Percentiles rank a stretch among this genome's conserved stretches.
Conservation (phyloP, 306 rosid genomes). For the Hippophae tibetana region DNA sequence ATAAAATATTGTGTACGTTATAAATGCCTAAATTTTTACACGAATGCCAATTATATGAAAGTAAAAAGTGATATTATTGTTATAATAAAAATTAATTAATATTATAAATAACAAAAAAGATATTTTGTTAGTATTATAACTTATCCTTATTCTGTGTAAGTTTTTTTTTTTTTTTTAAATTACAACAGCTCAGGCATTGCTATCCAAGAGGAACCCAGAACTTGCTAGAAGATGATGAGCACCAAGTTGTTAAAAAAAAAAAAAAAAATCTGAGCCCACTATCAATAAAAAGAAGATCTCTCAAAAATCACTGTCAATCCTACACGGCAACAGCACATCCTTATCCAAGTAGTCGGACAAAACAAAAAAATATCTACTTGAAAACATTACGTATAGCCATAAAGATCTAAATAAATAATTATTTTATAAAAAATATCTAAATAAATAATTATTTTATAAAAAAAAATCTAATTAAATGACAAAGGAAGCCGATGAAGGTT, state of each 20-base stretch:
- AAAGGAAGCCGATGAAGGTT: background rate
- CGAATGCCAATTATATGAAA: too few relatives aligned
- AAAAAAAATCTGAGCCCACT: constrained; percentile 13
- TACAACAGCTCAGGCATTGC: constrained; percentile 8
- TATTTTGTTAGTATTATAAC: too few relatives aligned
- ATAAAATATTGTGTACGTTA: too few relatives aligned
- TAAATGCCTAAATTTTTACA: too few relatives aligned
- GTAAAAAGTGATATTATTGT: too few relatives aligned
- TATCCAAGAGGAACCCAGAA: constrained; percentile 20
- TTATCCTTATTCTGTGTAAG: too few relatives aligned
- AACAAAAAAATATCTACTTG: constrained; percentile 6
- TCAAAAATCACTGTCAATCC: constrained; percentile 24
- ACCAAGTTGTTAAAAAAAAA: background rate
- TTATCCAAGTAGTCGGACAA: constrained; percentile 20
- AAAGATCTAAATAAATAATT: too few relatives aligned
- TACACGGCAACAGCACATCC: constrained; percentile 8
- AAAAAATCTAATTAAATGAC: constrained; percentile 10
- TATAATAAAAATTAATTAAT: too few relatives aligned
- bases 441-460: too few relatives aligned
- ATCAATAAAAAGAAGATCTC: constrained; percentile 7
- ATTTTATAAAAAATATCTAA: too few relatives aligned
- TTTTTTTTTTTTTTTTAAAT: background rate
- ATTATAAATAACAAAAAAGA: too few relatives aligned
- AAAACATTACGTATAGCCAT: background rate
- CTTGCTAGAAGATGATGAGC: constrained; percentile 14